Conservation (phyloP, 192 early-diverging fungal species). For the Diversispora eburnea region DNA sequence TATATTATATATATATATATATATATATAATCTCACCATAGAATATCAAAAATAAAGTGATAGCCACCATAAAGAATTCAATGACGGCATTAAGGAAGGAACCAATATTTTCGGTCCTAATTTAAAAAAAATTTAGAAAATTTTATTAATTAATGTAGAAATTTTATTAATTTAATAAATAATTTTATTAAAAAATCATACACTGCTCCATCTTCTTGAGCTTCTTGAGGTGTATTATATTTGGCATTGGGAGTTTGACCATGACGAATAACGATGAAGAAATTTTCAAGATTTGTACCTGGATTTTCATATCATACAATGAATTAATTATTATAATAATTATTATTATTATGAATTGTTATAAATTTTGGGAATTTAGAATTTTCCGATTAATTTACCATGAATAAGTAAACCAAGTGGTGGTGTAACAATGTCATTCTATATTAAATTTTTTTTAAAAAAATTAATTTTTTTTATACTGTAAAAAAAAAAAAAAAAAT, state of each 20-base stretch:
- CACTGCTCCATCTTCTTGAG: slow-evolving; percentile 42
- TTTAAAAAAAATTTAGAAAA: neutral
- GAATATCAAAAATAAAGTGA: slow-evolving; percentile 38
- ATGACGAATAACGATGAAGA: slow-evolving; percentile 38
- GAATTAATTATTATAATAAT: neutral
- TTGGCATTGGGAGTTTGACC: neutral
- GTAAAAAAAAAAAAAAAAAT: neutral
- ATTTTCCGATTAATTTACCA: slow-evolving; percentile 22
- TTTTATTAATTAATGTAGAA: neutral
- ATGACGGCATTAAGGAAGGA: slow-evolving; percentile 36
- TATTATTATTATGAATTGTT: neutral
- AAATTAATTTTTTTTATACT: neutral
- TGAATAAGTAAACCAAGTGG: slow-evolving; percentile 42
- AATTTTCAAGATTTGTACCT: slow-evolving; percentile 45
- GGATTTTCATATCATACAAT: neutral
- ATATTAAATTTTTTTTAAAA: neutral
- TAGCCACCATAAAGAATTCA: slow-evolving; percentile 35
- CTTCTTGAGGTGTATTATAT: slow-evolving; percentile 34
- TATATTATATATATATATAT: neutral
- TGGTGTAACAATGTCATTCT: slow-evolving; percentile 41
- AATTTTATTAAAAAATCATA: neutral
- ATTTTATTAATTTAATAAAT: neutral
- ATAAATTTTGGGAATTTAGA: neutral
- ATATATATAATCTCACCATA: slow-evolving; percentile 8
- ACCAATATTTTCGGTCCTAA: slow-evolving; percentile 41